These are phyloP conservation scores for Claviceps citrina DNA, from an alignment of 2,329 filamentous ascomycete species.

Conservation along the genomic window DNA sequence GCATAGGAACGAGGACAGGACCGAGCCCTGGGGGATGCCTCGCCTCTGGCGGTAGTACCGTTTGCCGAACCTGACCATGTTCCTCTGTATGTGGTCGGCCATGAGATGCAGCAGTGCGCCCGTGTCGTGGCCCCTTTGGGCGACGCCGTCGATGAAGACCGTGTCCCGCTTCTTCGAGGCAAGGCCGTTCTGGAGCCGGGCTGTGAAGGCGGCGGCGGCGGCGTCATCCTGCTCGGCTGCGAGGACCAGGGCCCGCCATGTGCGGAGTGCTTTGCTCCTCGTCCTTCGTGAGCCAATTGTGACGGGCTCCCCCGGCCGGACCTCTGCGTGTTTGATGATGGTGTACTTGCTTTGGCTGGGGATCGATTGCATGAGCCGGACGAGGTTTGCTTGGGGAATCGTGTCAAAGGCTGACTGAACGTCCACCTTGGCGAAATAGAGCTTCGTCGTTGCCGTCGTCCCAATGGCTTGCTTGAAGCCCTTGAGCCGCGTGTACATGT, in stretches of 20 bases:
- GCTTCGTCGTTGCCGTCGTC: slow-evolving; percentile 17
- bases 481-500: slow-evolving; percentile 62
- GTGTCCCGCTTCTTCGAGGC: slow-evolving; percentile 43
- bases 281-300: slow-evolving; percentile 9
- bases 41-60: slow-evolving; percentile 73
- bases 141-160: slow-evolving; percentile 59
- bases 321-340: slow-evolving; percentile 59
- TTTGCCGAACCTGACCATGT: slow-evolving; percentile 78
- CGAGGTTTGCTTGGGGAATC: slow-evolving; percentile 65
- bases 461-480: slow-evolving; percentile 44
- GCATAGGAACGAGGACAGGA: slow-evolving; percentile 74
- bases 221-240: slow-evolving; percentile 24
- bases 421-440: slow-evolving; percentile 89
- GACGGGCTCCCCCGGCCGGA: slow-evolving; percentile 33
- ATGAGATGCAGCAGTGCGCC: slow-evolving; percentile 53
- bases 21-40: slow-evolving; percentile 86
- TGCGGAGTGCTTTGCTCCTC: slow-evolving; percentile 24
- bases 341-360: slow-evolving; percentile 47
- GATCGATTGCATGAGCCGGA: slow-evolving; percentile 48
- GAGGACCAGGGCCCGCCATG: slow-evolving; percentile 39
- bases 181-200: slow-evolving; percentile 26
- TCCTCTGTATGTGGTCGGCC: slow-evolving; percentile 63
- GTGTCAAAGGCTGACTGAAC: slow-evolving; percentile 89
- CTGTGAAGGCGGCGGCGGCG: slow-evolving; percentile 30
- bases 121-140: slow-evolving; percentile 40